Conservation (phyloP, 306 rosid species). For the Gynostemma pentaphyllum region DNA sequence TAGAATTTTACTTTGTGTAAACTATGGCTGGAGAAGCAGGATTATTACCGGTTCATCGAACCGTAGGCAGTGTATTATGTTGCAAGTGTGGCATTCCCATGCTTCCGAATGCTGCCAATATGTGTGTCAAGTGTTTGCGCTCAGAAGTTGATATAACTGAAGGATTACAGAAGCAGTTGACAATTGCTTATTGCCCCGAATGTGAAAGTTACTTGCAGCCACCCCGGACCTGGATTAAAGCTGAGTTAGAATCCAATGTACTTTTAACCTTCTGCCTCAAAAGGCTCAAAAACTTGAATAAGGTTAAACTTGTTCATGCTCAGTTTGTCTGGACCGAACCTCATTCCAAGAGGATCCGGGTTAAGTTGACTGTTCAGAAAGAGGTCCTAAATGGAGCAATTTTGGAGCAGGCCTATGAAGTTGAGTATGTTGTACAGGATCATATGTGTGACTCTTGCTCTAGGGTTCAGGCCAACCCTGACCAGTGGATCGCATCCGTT, state of each 20-base stretch:
- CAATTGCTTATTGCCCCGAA: constrained; percentile 43
- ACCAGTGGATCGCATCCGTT: constrained; percentile 66
- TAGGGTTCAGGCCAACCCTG: constrained; percentile 55
- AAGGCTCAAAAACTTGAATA: constrained; percentile 38
- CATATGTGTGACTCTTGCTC: constrained; percentile 57
- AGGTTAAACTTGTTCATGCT: constrained; percentile 37
- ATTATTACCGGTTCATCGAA: constrained; percentile 47
- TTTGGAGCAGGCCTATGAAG: constrained; percentile 43
- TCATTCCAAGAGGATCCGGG: constrained; percentile 55
- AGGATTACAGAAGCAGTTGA: constrained; percentile 48
- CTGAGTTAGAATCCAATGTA: constrained; percentile 47
- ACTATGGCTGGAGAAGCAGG: constrained; percentile 41
- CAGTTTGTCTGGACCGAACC: constrained; percentile 51
- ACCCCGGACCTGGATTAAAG: constrained; percentile 52
- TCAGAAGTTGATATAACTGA: constrained; percentile 59
- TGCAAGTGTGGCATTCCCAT: constrained; percentile 55
- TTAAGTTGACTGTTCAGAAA: constrained; percentile 48
- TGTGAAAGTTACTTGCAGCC: constrained; percentile 57
- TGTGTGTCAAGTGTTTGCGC: constrained; percentile 56
- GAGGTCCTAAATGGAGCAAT: constrained; percentile 53
- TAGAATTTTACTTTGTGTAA: no score
- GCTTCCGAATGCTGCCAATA: constrained; percentile 58
- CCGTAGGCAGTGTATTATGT: constrained; percentile 41
- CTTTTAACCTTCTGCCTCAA: constrained; percentile 50
- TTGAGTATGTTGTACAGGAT: constrained; percentile 45